Evolutionary conservation across 2,329 filamentous ascomycete species (phyloP), one percentile per base, ranked within the genome.

Genomic region (Didymella arachidicola): DNA sequence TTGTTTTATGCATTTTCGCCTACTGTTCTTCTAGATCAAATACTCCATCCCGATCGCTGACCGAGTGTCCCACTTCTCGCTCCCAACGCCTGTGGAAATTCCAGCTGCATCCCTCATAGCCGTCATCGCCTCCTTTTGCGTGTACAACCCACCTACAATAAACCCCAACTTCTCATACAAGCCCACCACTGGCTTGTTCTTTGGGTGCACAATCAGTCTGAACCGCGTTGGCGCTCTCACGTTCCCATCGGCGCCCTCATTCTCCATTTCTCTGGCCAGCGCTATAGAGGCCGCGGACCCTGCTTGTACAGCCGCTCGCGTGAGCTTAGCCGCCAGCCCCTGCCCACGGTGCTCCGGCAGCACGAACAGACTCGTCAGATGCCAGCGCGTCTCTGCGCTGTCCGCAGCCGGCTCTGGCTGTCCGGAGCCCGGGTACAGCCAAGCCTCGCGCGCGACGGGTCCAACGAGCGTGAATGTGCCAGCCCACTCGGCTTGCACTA

Each of bases 311-410:
- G 47, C 47, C 25, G 47, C 47, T 4, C 39, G 25, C 14, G 47
- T 50, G 25, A 50, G 34, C n/a, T 41, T 50, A 10, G 34, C 47
- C 7, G 47, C 47, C 27, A 50, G 7, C 11, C 34, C 34, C 3
- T 25, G 25, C 6, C 47, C 47, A 2, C 47, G 34, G 47, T 50
- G 34, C 36, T 50, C 34, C 8, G 47, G 47, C n/a, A 50, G 47
- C n/a, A 50, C 47, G 34, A 50, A 50, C 18, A 50, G 47, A 19
- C 47, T 50, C 16, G 47, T 50, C 47, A 50, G 41, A 27, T 50
- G 47, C 34, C 34, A 41, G 22, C 47, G 38, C 25, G 38, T 41
- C 18, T 41, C 47, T 25, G 30, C 29, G 10, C 32, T 25, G 25
- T 50, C 47, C 14, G 34, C 18, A 25, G 12, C 47, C 3, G 47